Evolutionary conservation across 139 green algal genomes (phyloP), one percentile per base, ranked within the genome.

Genomic region (Chlamydomonas sphaeroides): DNA sequence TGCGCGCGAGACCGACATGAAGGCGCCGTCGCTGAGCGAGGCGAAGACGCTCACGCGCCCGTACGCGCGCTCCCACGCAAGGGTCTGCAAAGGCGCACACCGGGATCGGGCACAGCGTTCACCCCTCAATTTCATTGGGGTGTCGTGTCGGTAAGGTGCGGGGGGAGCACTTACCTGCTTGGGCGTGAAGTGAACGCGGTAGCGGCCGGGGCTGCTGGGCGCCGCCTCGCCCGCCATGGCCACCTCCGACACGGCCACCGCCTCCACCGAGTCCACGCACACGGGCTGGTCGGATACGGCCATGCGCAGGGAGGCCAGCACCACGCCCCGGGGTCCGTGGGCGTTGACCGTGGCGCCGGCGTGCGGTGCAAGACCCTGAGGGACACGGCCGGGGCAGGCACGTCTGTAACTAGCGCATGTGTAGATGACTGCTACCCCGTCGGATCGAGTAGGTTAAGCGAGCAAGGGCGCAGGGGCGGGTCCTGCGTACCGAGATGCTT

Each of bases 31-130:
- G 30, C 49, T 83, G 66, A 89, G 85, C 5, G 32, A 30, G 2
- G 85, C 87, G 18, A 85, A 71, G 10, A 72, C 88, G 39, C 85
- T 48, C 30, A 91, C 87, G 6, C 62, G 41, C 1, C 80, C 87
- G 15, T 32, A 56, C 0, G 61, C 72, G 11, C 63, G 68, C 78
- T 89, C 84, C 80, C 80, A 89, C 11, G 11, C 11, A 10, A 53
- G 45, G 45, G 11, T 53, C 45, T 53, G 45, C 45, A 10, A 53
- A 14, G 45, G 45, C 10, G 45, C 10, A 21, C 45, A 53, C 10
- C 45, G 45, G 14, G 45, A 53, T n/a, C n/a, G n/a, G n/a, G n/a
- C n/a, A n/a, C n/a, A n/a, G n/a, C n/a, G n/a, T n/a, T n/a, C n/a
- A n/a, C n/a, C n/a, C n/a, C n/a, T n/a, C n/a, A n/a, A n/a, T n/a